Conservation (phyloP, 495 filamentous ascomycete genomes). For the Tuber umbilicatum region DNA sequence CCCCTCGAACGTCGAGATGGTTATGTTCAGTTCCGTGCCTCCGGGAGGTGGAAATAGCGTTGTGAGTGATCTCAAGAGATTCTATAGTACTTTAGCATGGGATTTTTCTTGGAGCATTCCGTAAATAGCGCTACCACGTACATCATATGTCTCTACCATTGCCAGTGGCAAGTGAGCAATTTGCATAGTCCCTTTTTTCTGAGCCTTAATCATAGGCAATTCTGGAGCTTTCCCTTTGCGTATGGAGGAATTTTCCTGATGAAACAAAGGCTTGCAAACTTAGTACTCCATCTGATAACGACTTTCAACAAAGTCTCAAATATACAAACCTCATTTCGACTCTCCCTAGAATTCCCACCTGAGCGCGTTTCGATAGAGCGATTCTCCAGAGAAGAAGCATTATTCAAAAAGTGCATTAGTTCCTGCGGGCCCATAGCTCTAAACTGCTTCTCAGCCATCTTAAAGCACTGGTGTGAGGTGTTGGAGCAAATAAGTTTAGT, state of each 20-base stretch:
- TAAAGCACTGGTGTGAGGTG: neutral
- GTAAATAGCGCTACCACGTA: conserved; percentile 5
- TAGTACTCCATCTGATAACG: neutral
- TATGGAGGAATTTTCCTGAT: neutral
- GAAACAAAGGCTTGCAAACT: neutral
- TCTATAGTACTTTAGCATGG: conserved; percentile 5
- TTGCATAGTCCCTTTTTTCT: conserved; percentile 28
- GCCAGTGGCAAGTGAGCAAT: conserved; percentile 11
- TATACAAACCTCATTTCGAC: neutral
- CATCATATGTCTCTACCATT: conserved; percentile 23
- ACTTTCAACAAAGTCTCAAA: neutral
- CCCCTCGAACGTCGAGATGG: conserved; percentile 19
- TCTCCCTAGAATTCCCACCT: neutral
- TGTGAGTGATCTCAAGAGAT: conserved; percentile 10
- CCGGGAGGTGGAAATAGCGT: neutral
- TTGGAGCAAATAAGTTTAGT: neutral
- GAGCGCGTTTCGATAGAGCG: neutral
- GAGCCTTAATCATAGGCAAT: conserved; percentile 13
- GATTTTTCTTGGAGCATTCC: conserved; percentile 4
- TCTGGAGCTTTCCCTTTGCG: neutral
- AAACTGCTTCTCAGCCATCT: neutral
- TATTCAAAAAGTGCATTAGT: neutral
- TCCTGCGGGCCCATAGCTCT: neutral
- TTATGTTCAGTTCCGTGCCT: conserved; percentile 15
- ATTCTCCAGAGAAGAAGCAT: neutral